phyloP scores from a whole-genome alignment of 805 yeast genomes.

The Hanseniaspora nectarophila region DNA sequence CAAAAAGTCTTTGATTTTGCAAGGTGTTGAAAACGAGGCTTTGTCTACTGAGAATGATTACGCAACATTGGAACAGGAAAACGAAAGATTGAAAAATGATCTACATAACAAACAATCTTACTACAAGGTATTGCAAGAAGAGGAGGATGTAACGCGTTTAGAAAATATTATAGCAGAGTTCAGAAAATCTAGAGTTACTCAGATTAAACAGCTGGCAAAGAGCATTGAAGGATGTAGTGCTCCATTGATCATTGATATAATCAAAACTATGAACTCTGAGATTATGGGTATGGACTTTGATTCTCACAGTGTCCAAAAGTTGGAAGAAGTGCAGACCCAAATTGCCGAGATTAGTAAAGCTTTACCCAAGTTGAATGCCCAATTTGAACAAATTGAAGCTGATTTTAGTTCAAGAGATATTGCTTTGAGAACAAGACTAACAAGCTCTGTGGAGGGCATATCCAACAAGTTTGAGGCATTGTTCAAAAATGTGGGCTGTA shows the following conservation, averaged over 20 bases:
- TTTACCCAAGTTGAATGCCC: slow-evolving; percentile 20
- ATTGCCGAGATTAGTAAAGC: slow-evolving; percentile 19
- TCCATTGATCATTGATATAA: not conserved
- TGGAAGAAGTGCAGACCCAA: slow-evolving; percentile 25
- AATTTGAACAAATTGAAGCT: slow-evolving; percentile 24
- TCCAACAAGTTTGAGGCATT: slow-evolving; percentile 54
- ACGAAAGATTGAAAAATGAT: not conserved
- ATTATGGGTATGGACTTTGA: slow-evolving; percentile 5
- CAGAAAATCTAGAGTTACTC: not conserved
- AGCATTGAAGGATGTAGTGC: not conserved
- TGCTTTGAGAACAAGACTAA: slow-evolving; percentile 54
- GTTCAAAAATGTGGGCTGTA: slow-evolving; percentile 68
- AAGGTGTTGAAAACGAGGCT: slow-evolving; percentile 5
- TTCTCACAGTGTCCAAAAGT: slow-evolving; percentile 17
- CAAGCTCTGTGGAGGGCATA: slow-evolving; percentile 40
- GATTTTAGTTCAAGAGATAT: slow-evolving; percentile 32
- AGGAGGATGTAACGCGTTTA: not conserved
- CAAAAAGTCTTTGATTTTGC: not conserved
- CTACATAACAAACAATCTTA: not conserved
- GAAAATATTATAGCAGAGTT: not conserved
- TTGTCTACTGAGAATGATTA: not conserved
- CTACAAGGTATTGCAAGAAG: not conserved
- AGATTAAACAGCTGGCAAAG: not conserved
- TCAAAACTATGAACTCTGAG: slow-evolving; percentile 9
- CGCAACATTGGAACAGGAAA: not conserved